These are phyloP conservation scores for Pseudomassariella vexata DNA, from an alignment of 2,329 filamentous ascomycete genomes.

Conservation along the genomic window DNA sequence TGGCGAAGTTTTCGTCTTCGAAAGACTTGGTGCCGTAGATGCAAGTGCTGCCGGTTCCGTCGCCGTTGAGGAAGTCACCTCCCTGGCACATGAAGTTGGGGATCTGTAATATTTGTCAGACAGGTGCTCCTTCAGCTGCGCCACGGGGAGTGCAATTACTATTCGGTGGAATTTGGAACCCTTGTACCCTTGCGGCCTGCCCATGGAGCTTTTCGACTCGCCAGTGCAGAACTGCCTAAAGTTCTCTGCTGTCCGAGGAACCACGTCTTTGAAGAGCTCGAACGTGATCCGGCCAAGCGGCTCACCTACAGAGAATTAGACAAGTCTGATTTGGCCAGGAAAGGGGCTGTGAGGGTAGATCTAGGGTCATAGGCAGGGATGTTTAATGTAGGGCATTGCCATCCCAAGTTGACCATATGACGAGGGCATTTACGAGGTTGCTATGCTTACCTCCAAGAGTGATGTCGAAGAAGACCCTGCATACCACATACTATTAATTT, in stretches of 20 bases:
- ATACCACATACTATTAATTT: slow-evolving; percentile 1
- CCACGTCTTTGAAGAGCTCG: slow-evolving; percentile 80
- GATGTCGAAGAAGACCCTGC: slow-evolving; percentile 68
- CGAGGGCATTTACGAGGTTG: too few relatives aligned
- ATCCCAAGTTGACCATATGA: slow-evolving; percentile 1
- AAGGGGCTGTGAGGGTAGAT: too few relatives aligned
- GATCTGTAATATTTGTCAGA: slow-evolving; percentile 57
- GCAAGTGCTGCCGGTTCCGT: slow-evolving; percentile 80
- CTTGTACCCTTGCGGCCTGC: slow-evolving; percentile 87
- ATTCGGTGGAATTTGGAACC: slow-evolving; percentile 91
- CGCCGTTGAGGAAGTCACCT: slow-evolving; percentile 89
- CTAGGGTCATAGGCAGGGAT: too few relatives aligned
- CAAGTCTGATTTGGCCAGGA: too few relatives aligned
- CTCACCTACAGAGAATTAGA: too few relatives aligned
- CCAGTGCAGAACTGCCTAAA: slow-evolving; percentile 97
- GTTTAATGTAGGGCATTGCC: too few relatives aligned
- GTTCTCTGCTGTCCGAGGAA: slow-evolving; percentile 89
- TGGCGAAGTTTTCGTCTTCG: slow-evolving; percentile 80
- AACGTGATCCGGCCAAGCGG: slow-evolving; percentile 83
- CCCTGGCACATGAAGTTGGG: slow-evolving; percentile 97
- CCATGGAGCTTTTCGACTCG: slow-evolving; percentile 73
- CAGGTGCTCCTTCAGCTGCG: too few relatives aligned
- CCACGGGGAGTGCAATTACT: too few relatives aligned
- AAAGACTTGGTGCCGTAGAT: slow-evolving; percentile 86
- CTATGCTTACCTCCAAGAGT: slow-evolving; percentile 71